Evolutionary conservation across 352 stramenopile genomes (phyloP).

Genomic region (Pythium coloratum): DNA sequence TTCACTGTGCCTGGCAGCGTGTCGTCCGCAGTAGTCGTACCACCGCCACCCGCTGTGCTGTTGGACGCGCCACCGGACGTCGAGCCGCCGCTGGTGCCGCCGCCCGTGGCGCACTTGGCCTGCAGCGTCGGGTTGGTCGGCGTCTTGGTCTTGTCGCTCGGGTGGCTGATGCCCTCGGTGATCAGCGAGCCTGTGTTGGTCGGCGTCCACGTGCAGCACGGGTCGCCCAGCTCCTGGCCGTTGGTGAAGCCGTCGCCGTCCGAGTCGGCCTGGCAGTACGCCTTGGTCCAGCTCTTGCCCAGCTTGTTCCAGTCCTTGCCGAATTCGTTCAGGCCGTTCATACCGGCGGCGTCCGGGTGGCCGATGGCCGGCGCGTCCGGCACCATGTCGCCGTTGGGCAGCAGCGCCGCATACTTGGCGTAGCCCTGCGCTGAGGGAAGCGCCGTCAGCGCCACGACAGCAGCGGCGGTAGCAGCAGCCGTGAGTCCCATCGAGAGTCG

Average conservation of each 20-base stretch:
- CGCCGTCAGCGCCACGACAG: not conserved
- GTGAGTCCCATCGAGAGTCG: not conserved
- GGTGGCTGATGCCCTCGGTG: constrained; percentile 60
- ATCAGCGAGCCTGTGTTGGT: constrained; percentile 47
- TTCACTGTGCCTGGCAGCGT: constrained; percentile 27
- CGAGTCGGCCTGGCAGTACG: constrained; percentile 39
- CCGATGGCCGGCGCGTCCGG: constrained; percentile 29
- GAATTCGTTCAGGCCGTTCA: constrained; percentile 35
- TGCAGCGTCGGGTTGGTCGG: constrained; percentile 51
- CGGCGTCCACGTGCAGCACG: constrained; percentile 45
- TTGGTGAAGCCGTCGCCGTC: constrained; percentile 46
- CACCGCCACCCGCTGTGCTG: constrained; percentile 1
- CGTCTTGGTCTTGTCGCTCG: constrained; percentile 52
- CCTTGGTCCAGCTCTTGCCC: constrained; percentile 35
- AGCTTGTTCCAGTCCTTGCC: constrained; percentile 36
- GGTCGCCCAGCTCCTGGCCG: constrained; percentile 44
- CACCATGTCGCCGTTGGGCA: constrained; percentile 40
- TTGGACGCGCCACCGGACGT: constrained; percentile 4
- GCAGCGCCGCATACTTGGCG: constrained; percentile 22
- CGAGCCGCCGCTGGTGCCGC: constrained; percentile 3
- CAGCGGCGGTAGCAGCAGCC: not conserved
- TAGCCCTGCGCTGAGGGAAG: constrained; percentile 19
- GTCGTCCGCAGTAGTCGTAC: not conserved
- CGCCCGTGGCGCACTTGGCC: constrained; percentile 37
- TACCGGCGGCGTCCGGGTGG: constrained; percentile 33